These are phyloP conservation scores for Hyaloscypha bicolor DNA, from an alignment of 495 filamentous ascomycete species.

Conservation along the genomic window DNA sequence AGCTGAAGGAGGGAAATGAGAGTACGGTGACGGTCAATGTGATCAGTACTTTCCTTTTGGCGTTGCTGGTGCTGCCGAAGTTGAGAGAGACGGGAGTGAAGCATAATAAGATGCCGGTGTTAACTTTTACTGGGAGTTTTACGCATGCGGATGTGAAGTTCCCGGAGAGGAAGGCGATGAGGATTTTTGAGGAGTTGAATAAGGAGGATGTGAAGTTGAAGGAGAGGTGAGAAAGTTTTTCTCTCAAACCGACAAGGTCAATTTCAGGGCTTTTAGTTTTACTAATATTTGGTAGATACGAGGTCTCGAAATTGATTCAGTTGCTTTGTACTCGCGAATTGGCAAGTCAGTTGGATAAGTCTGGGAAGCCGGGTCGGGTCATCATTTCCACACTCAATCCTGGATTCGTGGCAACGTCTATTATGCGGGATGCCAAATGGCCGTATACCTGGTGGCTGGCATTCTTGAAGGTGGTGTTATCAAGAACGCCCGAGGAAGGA, in stretches of 20 bases:
- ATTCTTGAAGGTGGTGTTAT: slow-evolving; percentile 3
- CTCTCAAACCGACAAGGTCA: neutral
- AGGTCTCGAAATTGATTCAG: slow-evolving; percentile 51
- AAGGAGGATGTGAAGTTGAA: neutral
- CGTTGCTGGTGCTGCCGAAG: slow-evolving; percentile 23
- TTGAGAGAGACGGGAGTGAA: slow-evolving; percentile 1
- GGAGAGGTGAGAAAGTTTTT: neutral
- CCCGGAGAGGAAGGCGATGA: neutral
- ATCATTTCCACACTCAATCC: slow-evolving; percentile 16
- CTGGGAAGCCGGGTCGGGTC: neutral
- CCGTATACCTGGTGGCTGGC: neutral
- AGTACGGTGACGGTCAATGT: slow-evolving; percentile 24
- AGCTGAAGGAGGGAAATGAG: slow-evolving; percentile 5
- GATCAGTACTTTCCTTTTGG: slow-evolving; percentile 22
- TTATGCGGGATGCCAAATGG: neutral
- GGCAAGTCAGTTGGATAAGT: slow-evolving; percentile 24
- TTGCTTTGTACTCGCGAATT: slow-evolving; percentile 49
- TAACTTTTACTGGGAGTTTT: slow-evolving; percentile 15
- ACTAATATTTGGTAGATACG: slow-evolving; percentile 34
- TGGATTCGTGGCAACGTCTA: slow-evolving; percentile 8
- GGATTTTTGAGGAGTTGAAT: slow-evolving; percentile 5
- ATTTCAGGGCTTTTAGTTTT: neutral
- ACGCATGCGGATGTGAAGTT: slow-evolving; percentile 10
- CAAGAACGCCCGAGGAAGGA: slow-evolving; percentile 19
- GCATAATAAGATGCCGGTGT: neutral